Base-by-base conservation (phyloP, 495 filamentous ascomycete genomes). In the Parathielavia appendiculata region DNA sequence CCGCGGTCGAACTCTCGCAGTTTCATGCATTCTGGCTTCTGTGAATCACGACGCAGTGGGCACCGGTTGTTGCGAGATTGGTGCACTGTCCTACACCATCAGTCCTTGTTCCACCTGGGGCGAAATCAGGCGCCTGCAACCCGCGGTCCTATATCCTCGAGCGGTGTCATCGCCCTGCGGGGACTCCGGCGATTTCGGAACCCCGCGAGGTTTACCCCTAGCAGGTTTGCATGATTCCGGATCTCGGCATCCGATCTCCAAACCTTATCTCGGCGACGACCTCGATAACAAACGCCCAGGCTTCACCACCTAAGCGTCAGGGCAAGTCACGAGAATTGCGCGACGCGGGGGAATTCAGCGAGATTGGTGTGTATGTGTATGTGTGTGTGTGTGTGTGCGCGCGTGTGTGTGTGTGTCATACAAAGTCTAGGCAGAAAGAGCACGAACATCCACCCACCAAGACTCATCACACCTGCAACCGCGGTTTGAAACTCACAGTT, bases 181-280 rank as follows among this genome's bases (percentile, higher is more conserved):
- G 17, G 41, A 22, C 6, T 17, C 17, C 19, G 17, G 40, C 40
- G n/a, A 35, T 49, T 30, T 51, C 14, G 30, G 35, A 45, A 54
- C 52, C 40, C 52, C 52, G 52, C 52, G 23, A 40, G 41, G 40
- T 0, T 13, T 22, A 1, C 12, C 14, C 10, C 19, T 11, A 40
- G 35, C 52, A n/a, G n/a, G n/a, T n/a, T 40, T 40, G 39, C 52
- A 35, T 45, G 8, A 44, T 23, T 40, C 52, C 30, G 52, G 40
- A 22, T 45, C 40, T 36, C 51, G 51, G 51, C 52, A 54, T 51
- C 48, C 34, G 48, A 50, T 54, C 51, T 43, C 5, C 22, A 36
- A 54, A 54, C 20, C 52, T 54, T 54, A 54, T 44, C 30, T 20
- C 40, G 40, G 45, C 52, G 9, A 35, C 39, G 51, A 32, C 5